Evolutionary conservation across 139 green algal genomes (phyloP).

Genomic region (Chara braunii): DNA sequence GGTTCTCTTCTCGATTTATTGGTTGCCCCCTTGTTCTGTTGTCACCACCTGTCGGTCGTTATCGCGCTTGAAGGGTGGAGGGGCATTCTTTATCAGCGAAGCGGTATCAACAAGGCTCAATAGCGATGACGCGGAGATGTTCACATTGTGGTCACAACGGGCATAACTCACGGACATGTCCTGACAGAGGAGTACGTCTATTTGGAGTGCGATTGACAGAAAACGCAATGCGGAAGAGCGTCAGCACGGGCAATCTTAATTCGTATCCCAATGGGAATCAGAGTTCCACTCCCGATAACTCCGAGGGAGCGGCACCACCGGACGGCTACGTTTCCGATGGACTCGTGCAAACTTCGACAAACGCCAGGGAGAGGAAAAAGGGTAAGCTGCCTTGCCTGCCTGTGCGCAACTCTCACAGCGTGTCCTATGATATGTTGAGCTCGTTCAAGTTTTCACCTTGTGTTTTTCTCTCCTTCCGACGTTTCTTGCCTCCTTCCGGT

Average conservation of each 20-base stretch:
- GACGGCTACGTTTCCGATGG: slow-evolving; percentile 2
- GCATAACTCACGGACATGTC: slow-evolving; percentile 33
- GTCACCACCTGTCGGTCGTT: too few species aligned
- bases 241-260: slow-evolving; percentile 19
- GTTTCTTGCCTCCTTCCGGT: too few species aligned
- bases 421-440: too few species aligned
- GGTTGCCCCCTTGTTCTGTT: background rate
- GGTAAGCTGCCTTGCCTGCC: too few species aligned
- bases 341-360: background rate
- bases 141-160: slow-evolving; percentile 26
- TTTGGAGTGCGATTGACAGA: slow-evolving; percentile 26
- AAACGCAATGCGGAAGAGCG: slow-evolving; percentile 20
- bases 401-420: too few species aligned
- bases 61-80: background rate
- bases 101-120: background rate
- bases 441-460: too few species aligned
- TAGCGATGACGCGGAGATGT: slow-evolving; percentile 23
- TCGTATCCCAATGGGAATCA: slow-evolving; percentile 3
- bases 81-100: background rate
- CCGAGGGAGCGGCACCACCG: background rate
- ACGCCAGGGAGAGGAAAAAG: background rate
- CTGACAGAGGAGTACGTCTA: slow-evolving; percentile 18
- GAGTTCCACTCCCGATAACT: background rate
- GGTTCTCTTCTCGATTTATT: background rate
- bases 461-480: too few species aligned